Evolutionary conservation across 208 protist species (phyloP).

Genomic region (Leishmania braziliensis): DNA sequence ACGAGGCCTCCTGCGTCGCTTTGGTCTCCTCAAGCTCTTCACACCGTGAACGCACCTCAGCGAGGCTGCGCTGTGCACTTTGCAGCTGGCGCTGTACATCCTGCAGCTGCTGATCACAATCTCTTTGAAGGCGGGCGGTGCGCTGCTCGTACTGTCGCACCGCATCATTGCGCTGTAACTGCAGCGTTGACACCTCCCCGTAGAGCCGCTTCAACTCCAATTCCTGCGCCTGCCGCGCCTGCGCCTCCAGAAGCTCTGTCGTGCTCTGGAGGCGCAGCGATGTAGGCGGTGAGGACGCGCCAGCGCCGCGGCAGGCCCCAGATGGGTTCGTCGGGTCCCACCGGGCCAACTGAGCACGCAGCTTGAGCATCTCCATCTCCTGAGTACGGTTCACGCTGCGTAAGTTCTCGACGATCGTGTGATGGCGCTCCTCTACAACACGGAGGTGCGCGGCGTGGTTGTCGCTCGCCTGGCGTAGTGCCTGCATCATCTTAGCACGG

Average conservation of each 20-base stretch:
- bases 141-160: slow-evolving; percentile 74
- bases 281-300: background rate
- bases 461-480: slow-evolving; percentile 66
- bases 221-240: slow-evolving; percentile 70
- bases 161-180: slow-evolving; percentile 76
- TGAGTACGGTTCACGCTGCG: slow-evolving; percentile 55
- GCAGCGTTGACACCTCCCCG: slow-evolving; percentile 55
- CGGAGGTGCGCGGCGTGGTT: slow-evolving; percentile 82
- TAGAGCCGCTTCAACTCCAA: slow-evolving; percentile 80
- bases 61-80: slow-evolving; percentile 30
- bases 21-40: slow-evolving; percentile 32
- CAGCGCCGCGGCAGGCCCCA: slow-evolving; percentile 14
- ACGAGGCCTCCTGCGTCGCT: slow-evolving; percentile 13
- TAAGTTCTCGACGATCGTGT: slow-evolving; percentile 61
- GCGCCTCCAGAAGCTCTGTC: slow-evolving; percentile 69
- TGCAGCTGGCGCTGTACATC: slow-evolving; percentile 40
- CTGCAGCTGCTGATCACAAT: slow-evolving; percentile 46
- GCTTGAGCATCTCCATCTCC: slow-evolving; percentile 68
- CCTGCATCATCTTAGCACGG: slow-evolving; percentile 63
- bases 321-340: slow-evolving; percentile 41
- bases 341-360: slow-evolving; percentile 73
- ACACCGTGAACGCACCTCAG: slow-evolving; percentile 25
- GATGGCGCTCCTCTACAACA: slow-evolving; percentile 80
- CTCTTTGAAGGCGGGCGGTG: slow-evolving; percentile 44
- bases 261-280: slow-evolving; percentile 29